phyloP scores from a whole-genome alignment of 345 rosid species.

The Sisymbrium altissimum region DNA sequence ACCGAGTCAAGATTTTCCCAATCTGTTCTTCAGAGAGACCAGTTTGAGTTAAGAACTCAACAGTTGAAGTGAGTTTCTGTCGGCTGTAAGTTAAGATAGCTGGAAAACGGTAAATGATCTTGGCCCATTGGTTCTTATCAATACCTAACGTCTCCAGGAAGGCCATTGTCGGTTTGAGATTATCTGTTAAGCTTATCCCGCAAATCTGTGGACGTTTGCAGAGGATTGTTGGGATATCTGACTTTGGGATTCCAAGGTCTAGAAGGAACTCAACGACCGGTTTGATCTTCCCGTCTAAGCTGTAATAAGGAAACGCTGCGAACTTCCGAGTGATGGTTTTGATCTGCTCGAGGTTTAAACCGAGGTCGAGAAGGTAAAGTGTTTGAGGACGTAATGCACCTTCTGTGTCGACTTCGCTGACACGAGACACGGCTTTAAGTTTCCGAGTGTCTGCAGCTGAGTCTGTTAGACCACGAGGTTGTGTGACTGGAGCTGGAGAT shows the following conservation, averaged over 20 bases:
- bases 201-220: slow-evolving; percentile 81
- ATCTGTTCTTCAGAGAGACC: slow-evolving; percentile 64
- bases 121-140: slow-evolving; percentile 84
- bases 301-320: slow-evolving; percentile 82
- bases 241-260: slow-evolving; percentile 69
- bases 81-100: slow-evolving; percentile 77
- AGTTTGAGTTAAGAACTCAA: slow-evolving; percentile 64
- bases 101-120: slow-evolving; percentile 75
- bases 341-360: slow-evolving; percentile 76
- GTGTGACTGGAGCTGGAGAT: slow-evolving; percentile 25
- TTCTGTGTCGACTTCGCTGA: slow-evolving; percentile 50
- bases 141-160: slow-evolving; percentile 72
- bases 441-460: slow-evolving; percentile 44
- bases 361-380: slow-evolving; percentile 75
- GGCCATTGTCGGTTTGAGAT: slow-evolving; percentile 74
- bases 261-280: slow-evolving; percentile 85
- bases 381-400: slow-evolving; percentile 71
- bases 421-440: slow-evolving; percentile 61
- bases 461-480: slow-evolving; percentile 33
- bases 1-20: slow-evolving; percentile 67
- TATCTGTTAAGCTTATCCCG: slow-evolving; percentile 74
- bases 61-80: slow-evolving; percentile 57
- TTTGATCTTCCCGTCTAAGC: slow-evolving; percentile 79
- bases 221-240: slow-evolving; percentile 58
- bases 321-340: slow-evolving; percentile 65